Base-by-base conservation (phyloP, 768 basidiomycete genomes). In the Leccinum boreale region DNA sequence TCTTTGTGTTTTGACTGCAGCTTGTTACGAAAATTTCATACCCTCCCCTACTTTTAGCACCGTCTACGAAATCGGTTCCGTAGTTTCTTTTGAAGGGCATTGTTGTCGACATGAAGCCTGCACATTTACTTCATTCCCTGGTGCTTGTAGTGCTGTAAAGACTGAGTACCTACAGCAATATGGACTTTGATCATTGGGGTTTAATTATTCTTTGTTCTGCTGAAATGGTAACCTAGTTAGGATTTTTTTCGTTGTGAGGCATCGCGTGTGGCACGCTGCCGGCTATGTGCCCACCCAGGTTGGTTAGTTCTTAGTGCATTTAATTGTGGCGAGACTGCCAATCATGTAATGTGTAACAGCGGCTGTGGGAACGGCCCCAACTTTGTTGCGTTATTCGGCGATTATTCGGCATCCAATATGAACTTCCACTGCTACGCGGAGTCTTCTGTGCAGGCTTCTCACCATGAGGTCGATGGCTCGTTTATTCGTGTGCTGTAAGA, bases 1-100 rank as follows among this genome's bases (percentile, higher is more conserved):
- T 72, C 70, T 0, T 70, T 63, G 35, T 45, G 19, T 54, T 28
- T 55, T 57, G 23, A 54, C 24, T 52, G 42, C 55, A 33, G 9
- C 28, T 51, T 50, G 50, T 54, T 64, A 56, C 57, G 1, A 44
- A 21, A 44, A 19, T 44, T 19, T 56, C 29, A 65, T 67, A 65
- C 57, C 66, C 62, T 44, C 11, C n/a, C 10, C 11, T 23, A 1
- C 52, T 52, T 52, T 57, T 42, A 23, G 24, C 42, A 21, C 31
- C 28, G 21, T 49, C 8, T 19, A 2, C 1, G 2, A 21, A 7
- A 3, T 8, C n/a, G 0, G 17, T 42, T 21, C 1, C 5, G 48
- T 58, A 62, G 48, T 50, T 46, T 35, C 50, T 36, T 28, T 26
- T 21, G 8, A 12, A 7, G 28, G 26, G n/a, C n/a, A 42, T 28